Evolutionary conservation across 352 stramenopile species (phyloP).

Genomic region (Blastocystis sp.): DNA sequence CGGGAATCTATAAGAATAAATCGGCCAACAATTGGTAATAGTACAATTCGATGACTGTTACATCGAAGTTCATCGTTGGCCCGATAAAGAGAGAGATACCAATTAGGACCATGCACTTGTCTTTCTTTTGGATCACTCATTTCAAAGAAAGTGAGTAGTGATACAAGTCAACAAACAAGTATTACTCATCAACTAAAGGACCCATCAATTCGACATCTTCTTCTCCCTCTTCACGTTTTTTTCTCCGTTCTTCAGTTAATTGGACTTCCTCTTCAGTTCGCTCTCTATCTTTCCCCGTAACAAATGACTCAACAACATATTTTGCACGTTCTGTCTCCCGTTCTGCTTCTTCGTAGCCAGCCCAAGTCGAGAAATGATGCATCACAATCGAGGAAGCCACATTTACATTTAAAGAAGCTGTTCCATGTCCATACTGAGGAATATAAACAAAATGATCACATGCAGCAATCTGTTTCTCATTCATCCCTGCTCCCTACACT

Average conservation of each 20-base stretch:
- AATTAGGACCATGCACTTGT: not conserved
- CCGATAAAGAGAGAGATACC: conserved; percentile 22
- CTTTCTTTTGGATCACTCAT: conserved; percentile 6
- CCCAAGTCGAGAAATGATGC: conserved; percentile 75
- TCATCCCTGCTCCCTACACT: conserved; percentile 77
- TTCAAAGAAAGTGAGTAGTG: not conserved
- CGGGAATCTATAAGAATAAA: conserved; percentile 25
- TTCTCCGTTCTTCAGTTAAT: not conserved
- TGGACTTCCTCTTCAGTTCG: conserved; percentile 39
- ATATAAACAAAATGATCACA: conserved; percentile 88
- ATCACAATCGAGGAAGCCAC: conserved; percentile 85
- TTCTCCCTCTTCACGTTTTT: not conserved
- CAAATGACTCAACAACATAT: conserved; percentile 53
- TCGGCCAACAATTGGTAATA: not conserved
- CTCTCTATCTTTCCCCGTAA: not conserved
- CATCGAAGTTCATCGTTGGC: not conserved
- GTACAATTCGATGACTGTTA: conserved; percentile 3
- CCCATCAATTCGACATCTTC: conserved; percentile 45
- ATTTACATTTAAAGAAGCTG: conserved; percentile 87
- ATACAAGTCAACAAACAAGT: conserved; percentile 1
- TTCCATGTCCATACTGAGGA: conserved; percentile 84
- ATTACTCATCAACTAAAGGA: conserved; percentile 30
- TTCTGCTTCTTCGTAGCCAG: conserved; percentile 63
- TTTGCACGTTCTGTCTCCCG: conserved; percentile 63
- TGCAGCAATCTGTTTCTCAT: conserved; percentile 77